A percentile compares a stretch with the other conserved stretches of the same genome.
phyloP scores from a whole-genome alignment of 495 filamentous ascomycete species.

The Neurospora terricola region DNA sequence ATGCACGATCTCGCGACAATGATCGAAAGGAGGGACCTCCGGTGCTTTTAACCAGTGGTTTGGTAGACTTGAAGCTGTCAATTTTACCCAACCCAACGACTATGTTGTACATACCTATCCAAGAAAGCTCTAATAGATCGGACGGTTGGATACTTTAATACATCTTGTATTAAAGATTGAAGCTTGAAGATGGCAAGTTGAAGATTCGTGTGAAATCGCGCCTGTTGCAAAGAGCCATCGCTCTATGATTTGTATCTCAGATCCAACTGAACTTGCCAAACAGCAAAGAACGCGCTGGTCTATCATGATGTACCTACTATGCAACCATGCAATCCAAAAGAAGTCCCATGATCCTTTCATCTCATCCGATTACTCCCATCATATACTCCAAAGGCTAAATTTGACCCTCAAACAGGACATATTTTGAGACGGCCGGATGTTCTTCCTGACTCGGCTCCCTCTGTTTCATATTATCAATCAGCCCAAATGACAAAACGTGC shows the following conservation, averaged over 20 bases:
- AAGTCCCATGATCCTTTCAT: background rate
- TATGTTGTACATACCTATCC: background rate
- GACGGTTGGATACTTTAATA: background rate
- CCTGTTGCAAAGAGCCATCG: background rate
- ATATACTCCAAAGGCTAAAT: no score
- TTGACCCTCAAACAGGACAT: no score
- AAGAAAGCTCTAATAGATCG: background rate
- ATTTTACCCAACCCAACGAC: background rate
- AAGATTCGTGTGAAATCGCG: background rate
- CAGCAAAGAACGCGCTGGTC: background rate
- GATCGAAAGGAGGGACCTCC: background rate
- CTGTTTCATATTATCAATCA: no score
- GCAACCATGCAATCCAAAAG: background rate
- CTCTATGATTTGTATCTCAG: background rate
- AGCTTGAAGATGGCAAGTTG: background rate
- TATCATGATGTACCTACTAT: background rate
- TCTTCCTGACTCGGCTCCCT: no score
- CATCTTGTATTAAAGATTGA: background rate
- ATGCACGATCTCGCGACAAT: background rate
- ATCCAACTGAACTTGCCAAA: background rate
- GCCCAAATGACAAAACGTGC: no score
- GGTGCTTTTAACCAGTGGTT: background rate
- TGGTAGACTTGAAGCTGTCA: background rate
- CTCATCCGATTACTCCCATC: no score
- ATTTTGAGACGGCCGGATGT: no score